Evolutionary conservation across 169 alveolate species (phyloP).

Genomic region (Cyclospora cayetanensis): DNA sequence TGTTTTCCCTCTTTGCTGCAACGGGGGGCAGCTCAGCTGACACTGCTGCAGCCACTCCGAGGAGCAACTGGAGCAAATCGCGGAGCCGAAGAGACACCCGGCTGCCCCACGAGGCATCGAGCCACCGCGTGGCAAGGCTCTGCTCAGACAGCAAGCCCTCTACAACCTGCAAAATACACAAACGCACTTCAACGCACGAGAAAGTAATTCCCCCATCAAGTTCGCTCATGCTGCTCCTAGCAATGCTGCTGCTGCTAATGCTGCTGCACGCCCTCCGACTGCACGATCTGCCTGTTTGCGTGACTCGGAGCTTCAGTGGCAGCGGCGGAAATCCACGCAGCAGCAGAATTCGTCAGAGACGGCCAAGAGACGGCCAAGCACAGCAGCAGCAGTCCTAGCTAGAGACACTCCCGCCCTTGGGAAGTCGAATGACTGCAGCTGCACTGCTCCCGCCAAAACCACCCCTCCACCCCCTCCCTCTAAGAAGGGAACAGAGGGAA

Average conservation of each 20-base stretch:
- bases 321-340: neutral
- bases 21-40: constrained; percentile 10
- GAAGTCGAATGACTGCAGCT: too few relatives aligned
- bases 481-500: too few relatives aligned
- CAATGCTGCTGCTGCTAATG: neutral
- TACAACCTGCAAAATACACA: neutral
- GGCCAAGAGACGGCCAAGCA: too few relatives aligned
- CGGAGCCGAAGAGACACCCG: constrained; percentile 47
- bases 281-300: too few relatives aligned
- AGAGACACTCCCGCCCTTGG: too few relatives aligned
- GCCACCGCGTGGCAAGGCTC: neutral
- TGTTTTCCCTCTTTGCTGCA: constrained; percentile 19
- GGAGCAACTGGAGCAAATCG: constrained; percentile 55
- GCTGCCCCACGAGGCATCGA: neutral
- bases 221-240: neutral
- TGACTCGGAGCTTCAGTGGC: neutral
- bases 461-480: too few relatives aligned
- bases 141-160: neutral
- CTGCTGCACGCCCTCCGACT: too few relatives aligned
- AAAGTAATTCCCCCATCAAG: neutral
- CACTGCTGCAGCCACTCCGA: constrained; percentile 35
- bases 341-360: neutral
- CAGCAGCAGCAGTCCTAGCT: too few relatives aligned
- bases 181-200: neutral
- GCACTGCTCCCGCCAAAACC: too few relatives aligned